Percentiles rank a stretch among this genome's conserved stretches.
These are phyloP conservation scores for Pseudonitzschia multiseries DNA, from an alignment of 108 stramenopile genomes.

Conservation along the genomic window DNA sequence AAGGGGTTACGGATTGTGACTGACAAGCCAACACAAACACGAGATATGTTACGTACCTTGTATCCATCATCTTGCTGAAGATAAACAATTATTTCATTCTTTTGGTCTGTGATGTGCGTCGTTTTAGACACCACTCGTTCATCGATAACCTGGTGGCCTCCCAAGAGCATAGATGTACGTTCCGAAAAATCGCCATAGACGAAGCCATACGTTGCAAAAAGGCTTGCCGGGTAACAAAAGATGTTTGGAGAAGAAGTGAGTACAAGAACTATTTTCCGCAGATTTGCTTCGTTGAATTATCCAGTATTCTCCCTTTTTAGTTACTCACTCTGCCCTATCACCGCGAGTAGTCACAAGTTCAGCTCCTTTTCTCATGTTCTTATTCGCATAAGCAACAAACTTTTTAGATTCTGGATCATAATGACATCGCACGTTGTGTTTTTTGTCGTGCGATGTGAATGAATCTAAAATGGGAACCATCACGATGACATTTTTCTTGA, in stretches of 20 bases:
- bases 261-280: not conserved
- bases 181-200: slow-evolving; percentile 73
- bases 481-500: slow-evolving; percentile 42
- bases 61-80: slow-evolving; percentile 76
- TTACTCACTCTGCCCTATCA: slow-evolving; percentile 50
- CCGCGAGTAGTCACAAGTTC: slow-evolving; percentile 63
- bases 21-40: not conserved
- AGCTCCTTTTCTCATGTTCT: slow-evolving; percentile 20
- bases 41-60: not conserved
- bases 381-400: slow-evolving; percentile 43
- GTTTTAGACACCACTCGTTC: slow-evolving; percentile 22
- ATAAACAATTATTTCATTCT: slow-evolving; percentile 46
- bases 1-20: not conserved
- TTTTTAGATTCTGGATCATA: slow-evolving; percentile 45
- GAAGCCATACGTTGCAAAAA: slow-evolving; percentile 71
- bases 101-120: not conserved
- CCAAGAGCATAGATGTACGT: slow-evolving; percentile 51
- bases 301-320: not conserved
- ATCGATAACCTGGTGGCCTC: slow-evolving; percentile 45
- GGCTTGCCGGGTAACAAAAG: not conserved
- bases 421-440: slow-evolving; percentile 59
- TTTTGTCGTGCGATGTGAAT: slow-evolving; percentile 59
- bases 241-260: not conserved
- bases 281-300: not conserved
- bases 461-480: slow-evolving; percentile 73